Base-by-base conservation (phyloP, 163 green algal species). In the Chlamydomonas reinhardtii region DNA sequence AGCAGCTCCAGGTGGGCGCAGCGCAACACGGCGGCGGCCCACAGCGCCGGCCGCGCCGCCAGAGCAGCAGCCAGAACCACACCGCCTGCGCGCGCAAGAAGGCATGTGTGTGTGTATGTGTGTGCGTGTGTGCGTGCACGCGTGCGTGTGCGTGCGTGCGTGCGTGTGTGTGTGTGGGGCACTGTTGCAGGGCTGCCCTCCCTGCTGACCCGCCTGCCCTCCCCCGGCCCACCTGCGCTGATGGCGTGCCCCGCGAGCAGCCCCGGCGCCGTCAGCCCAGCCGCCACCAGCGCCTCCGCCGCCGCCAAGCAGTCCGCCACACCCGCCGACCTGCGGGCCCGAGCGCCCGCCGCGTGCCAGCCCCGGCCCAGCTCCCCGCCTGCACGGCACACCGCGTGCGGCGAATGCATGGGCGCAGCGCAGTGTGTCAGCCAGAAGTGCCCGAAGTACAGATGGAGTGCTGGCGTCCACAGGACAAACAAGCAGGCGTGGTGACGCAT, bases 1-100 rank as follows among this genome's bases (percentile, higher is more conserved):
- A 73, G 59, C 56, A 97, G 80, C 65, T 97, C 95, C 54, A 98
- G 75, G 88, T 97, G 97, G 0, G 94, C 91, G 24, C 91, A 92
- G 48, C 94, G 88, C 35, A 97, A 82, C 52, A 97, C 86, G 5
- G 89, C 94, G 29, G 93, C 93, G 2, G 81, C 75, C 24, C 96
- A 86, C 64, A 48, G 54, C 20, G 32, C 52, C 59, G 76, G 91
- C 54, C 2, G 31, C 56, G 32, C 82, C 52, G 93, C 91, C 14
- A 96, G 69, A n/a, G 93, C 62, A 19, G 69, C 83, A 8, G 76
- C 93, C 0, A 93, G 88, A 0, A 92, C 74, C 34, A 96, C 68
- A 16, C 90, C 94, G 31, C 94, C 90, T 88, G 85, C 64, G 34
- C 16, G 66, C 39, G n/a, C n/a, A n/a, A n/a, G n/a, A 64, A 17